Evolutionary conservation across 208 protist species (phyloP), one percentile per base, ranked within the genome.

Genomic region (Novymonas esmeraldas): DNA sequence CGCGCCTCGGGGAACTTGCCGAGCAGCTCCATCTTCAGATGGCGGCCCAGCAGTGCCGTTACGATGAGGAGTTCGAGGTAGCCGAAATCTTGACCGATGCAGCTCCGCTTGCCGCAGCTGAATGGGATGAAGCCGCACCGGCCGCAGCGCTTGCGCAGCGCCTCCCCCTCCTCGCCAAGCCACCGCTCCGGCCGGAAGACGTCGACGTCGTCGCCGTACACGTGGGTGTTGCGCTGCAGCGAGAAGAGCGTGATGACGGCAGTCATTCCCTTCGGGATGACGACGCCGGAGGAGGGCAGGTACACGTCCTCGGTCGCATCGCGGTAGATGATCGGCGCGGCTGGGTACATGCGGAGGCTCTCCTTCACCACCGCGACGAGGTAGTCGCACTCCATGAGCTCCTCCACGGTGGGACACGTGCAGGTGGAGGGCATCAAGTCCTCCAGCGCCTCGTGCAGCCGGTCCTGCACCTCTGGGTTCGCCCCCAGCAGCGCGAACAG

Each of bases 111-210:
- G 28, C 82, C 78, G 20, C 65, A 64, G 56, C 82, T 84, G 56
- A 88, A 88, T 0, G 82, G 82, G 31, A 88, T 82, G 59, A 71
- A 88, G 45, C 82, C 82, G 60, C 82, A 88, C 1, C 64, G 67
- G 3, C 82, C 82, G 59, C 77, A 84, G 22, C 72, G 74, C 51
- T 61, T 44, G 16, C 50, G 66, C 66, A 88, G 66, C 48, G 63
- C 60, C n/a, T 54, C 51, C 0, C 78, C 82, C 26, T 80, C 82
- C 13, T 66, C 64, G 5, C 72, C 71, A 11, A 88, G 44, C 82
- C 78, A 88, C n/a, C 82, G 82, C 52, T 79, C 74, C 20, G 78
- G 82, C 3, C 72, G 68, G 45, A 88, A 88, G 29, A 45, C 42
- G 60, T 84, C 56, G 0, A 59, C 82, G 38, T 81, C 72, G 6